Conservation (phyloP, 2,329 filamentous ascomycete genomes). For the Rutstroemia sp. region DNA sequence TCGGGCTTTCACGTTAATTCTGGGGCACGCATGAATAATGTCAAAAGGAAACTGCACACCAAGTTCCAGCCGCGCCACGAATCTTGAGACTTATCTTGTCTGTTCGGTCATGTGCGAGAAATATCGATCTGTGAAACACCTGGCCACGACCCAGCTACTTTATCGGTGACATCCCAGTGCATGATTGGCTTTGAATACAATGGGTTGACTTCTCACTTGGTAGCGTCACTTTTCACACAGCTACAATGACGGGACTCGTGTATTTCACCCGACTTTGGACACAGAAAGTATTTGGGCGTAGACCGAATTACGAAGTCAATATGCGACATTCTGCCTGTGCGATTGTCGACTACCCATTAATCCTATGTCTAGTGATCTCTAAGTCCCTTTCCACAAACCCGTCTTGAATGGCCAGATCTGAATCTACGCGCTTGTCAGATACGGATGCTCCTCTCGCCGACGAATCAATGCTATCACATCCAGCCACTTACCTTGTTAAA, state of each 20-base stretch:
- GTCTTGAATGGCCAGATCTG: conserved; percentile 45
- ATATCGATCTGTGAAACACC: too few species aligned
- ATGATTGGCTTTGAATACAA: too few species aligned
- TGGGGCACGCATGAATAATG: background rate
- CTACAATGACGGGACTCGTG: too few species aligned
- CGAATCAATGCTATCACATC: background rate
- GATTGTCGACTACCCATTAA: background rate
- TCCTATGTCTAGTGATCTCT: background rate
- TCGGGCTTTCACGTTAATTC: background rate
- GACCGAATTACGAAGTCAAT: background rate
- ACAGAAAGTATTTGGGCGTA: background rate
- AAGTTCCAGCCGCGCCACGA: too few species aligned
- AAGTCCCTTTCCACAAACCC: conserved; percentile 31
- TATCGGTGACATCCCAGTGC: too few species aligned
- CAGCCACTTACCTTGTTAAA: conserved; percentile 47
- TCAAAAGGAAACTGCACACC: too few species aligned
- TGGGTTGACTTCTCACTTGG: too few species aligned
- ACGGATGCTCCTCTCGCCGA: background rate
- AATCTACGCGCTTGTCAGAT: conserved; percentile 25
- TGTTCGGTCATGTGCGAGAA: too few species aligned
- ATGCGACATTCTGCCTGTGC: background rate
- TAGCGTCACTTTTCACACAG: too few species aligned
- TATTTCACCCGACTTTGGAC: too few species aligned
- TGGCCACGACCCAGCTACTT: too few species aligned
- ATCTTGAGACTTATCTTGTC: too few species aligned